Evolutionary conservation across 202 grass and related monocot genomes (phyloP).

Genomic region (Zoysia matrella): DNA sequence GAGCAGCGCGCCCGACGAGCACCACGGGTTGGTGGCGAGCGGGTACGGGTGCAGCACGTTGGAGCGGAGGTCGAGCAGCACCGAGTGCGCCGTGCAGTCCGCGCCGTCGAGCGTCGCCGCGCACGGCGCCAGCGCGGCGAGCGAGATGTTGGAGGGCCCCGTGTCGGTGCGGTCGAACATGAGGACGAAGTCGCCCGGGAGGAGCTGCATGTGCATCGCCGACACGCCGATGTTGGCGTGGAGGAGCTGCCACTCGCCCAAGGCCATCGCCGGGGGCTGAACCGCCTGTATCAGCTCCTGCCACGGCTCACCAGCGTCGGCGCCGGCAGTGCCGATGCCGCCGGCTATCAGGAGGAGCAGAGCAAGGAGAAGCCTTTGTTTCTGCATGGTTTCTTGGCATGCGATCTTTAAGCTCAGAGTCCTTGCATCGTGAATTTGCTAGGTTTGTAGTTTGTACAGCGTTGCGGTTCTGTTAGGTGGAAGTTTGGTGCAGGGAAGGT

Average conservation of each 20-base stretch:
- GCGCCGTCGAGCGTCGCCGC: neutral
- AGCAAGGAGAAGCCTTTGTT: slow-evolving; percentile 4
- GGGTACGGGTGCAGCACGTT: slow-evolving; percentile 62
- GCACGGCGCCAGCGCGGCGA: slow-evolving; percentile 29
- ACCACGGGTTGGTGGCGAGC: slow-evolving; percentile 79
- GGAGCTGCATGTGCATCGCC: slow-evolving; percentile 96
- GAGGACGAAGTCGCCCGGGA: slow-evolving; percentile 67
- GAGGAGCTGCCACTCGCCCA: slow-evolving; percentile 73
- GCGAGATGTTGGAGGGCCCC: slow-evolving; percentile 79
- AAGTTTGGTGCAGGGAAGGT: slow-evolving; percentile 47
- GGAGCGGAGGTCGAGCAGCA: slow-evolving; percentile 62
- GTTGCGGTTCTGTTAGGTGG: slow-evolving; percentile 31
- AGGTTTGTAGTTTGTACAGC: slow-evolving; percentile 35
- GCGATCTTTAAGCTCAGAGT: slow-evolving; percentile 25
- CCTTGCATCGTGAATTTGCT: neutral
- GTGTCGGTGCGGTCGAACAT: slow-evolving; percentile 90
- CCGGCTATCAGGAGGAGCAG: slow-evolving; percentile 12
- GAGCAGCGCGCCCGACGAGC: slow-evolving; percentile 80
- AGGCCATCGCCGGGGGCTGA: too few species aligned
- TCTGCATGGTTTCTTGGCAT: slow-evolving; percentile 32
- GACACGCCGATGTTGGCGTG: slow-evolving; percentile 77
- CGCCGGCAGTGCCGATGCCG: neutral
- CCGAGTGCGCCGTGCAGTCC: slow-evolving; percentile 88
- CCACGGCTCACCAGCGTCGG: slow-evolving; percentile 22
- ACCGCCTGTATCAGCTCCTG: slow-evolving; percentile 9